Base-by-base conservation (phyloP, 2,329 filamentous ascomycete species). In the Knoxdaviesia capensis region DNA sequence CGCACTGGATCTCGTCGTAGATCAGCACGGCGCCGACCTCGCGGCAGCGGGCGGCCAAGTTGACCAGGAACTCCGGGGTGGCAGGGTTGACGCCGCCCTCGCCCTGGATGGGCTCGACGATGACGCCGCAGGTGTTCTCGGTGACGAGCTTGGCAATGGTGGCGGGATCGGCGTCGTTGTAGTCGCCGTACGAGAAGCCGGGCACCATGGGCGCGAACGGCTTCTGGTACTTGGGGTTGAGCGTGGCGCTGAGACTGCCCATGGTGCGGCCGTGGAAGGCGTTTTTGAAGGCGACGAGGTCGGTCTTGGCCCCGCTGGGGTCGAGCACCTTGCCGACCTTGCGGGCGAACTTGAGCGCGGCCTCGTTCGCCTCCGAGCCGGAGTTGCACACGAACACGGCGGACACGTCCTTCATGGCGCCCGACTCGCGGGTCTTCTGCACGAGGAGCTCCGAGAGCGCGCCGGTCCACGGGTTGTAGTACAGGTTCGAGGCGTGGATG, bases 1-100 rank as follows among this genome's bases (percentile, higher is more conserved):
- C 90, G 58, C 86, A 94, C 61, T 98, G 90, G 48, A 98, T 98
- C 66, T 98, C 90, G 54, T 98, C 90, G 58, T 90, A 88, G 54
- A 94, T 81, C 44, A 98, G 65, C 4, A 96, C 74, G 2, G 88
- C 87, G 41, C 84, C 85, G 32, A 94, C 85, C 51, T 85, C 79
- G 43, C 77, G 79, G 59, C 87, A 94, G 45, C 87, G 74, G 54
- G 71, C 72, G 45, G 85, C 84, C n/a, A 98, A 71, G 1, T 85
- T 81, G 29, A 76, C 58, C 29, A 98, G 68, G 59, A 96, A 98
- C 49, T 85, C 83, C 4, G 81, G 74, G 1, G 71, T 79, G 3
- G 84, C 90, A 7, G 82, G 76, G 51, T 88, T 80, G 41, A 98
- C 80, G 49, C 90, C 90, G 10, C 90, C 90, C 62, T 98, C 90